Conservation (phyloP, 2,329 filamentous ascomycete species). For the Lachnellula subtilissima region DNA sequence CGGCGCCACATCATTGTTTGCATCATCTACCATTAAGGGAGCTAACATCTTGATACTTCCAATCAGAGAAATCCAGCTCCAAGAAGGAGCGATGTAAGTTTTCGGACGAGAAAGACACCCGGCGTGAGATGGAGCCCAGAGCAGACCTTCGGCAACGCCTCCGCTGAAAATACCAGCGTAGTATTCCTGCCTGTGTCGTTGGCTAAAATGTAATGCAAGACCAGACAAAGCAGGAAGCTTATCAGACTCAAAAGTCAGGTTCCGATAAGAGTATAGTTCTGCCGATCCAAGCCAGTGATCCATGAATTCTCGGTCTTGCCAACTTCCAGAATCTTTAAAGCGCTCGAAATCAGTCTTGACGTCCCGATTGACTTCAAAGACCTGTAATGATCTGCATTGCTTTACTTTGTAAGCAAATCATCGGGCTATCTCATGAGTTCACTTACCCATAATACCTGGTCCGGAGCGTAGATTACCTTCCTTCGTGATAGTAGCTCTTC, state of each 20-base stretch:
- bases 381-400: too few species aligned
- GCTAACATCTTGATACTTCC: constrained; percentile 1
- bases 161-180: background rate
- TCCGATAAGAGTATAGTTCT: background rate
- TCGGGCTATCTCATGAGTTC: too few species aligned
- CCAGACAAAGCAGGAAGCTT: background rate
- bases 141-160: background rate
- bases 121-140: background rate
- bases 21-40: background rate
- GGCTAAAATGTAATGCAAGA: background rate
- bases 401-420: too few species aligned
- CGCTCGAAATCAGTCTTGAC: too few species aligned
- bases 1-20: background rate
- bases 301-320: background rate
- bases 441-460: too few species aligned
- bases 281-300: background rate
- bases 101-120: background rate
- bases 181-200: background rate
- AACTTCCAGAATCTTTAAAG: background rate
- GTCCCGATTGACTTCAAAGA: too few species aligned
- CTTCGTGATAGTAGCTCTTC: too few species aligned
- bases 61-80: constrained; percentile 9
- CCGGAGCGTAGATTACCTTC: too few species aligned
- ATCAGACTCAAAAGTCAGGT: background rate
- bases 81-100: constrained; percentile 4